A percentile compares a stretch with the other conserved stretches of the same genome.
Evolutionary conservation across 345 rosid species (phyloP).

Genomic region (Erysimum cheiranthoides): DNA sequence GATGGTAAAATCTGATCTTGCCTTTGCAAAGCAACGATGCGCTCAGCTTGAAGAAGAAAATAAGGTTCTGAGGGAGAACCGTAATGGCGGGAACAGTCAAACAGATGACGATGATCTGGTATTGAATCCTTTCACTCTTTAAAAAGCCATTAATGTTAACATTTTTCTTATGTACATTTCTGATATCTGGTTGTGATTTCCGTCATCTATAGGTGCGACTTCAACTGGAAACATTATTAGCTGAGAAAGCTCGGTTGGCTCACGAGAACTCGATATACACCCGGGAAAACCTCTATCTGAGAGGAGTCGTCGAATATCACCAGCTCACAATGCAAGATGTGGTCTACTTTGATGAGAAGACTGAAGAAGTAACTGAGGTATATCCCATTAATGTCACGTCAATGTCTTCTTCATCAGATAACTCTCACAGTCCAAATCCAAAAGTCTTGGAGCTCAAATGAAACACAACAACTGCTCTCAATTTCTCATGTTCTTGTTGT

Average conservation of each 20-base stretch:
- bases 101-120: constrained; percentile 89
- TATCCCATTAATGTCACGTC: constrained; percentile 63
- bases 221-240: constrained; percentile 86
- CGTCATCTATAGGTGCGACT: constrained; percentile 60
- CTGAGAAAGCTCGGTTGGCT: constrained; percentile 97
- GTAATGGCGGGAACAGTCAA: constrained; percentile 61
- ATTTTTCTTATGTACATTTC: neutral
- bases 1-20: constrained; percentile 91
- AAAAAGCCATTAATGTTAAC: neutral
- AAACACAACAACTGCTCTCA: constrained; percentile 18
- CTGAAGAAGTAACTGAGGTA: constrained; percentile 87
- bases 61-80: constrained; percentile 67
- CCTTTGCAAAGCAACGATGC: constrained; percentile 89
- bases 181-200: constrained; percentile 1
- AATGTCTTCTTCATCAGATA: constrained; percentile 48
- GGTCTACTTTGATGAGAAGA: constrained; percentile 82
- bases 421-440: constrained; percentile 27
- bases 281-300: constrained; percentile 86
- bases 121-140: constrained; percentile 30
- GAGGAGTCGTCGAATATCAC: constrained; percentile 94
- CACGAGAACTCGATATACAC: constrained; percentile 84
- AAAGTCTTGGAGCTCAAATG: constrained; percentile 41
- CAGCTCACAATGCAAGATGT: constrained; percentile 98
- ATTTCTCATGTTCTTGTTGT: constrained; percentile 15
- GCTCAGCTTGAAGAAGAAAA: constrained; percentile 95